Conservation (phyloP, 768 basidiomycete species). For the Podaxis carcinomalis region DNA sequence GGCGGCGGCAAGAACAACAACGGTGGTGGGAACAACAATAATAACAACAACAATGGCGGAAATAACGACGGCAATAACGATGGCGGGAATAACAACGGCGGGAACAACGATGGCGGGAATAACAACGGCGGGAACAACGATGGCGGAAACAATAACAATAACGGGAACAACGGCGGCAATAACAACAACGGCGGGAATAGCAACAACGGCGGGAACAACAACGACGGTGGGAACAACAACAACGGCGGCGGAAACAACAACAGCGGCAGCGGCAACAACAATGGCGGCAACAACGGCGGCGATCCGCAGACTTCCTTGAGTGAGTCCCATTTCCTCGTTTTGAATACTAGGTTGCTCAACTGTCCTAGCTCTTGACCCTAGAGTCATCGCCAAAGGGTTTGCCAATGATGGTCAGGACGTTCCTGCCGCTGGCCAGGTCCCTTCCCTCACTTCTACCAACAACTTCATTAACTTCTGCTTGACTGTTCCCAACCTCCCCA, state of each 20-base stretch:
- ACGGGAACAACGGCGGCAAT: constrained; percentile 5
- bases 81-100: not conserved
- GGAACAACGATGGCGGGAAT: constrained; percentile 15
- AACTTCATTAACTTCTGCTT: constrained; percentile 65
- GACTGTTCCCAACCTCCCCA: constrained; percentile 35
- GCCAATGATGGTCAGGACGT: constrained; percentile 39
- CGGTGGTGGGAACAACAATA: constrained; percentile 8
- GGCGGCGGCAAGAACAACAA: not conserved
- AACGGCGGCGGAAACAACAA: constrained; percentile 8
- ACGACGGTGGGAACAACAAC: not conserved
- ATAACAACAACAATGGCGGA: constrained; percentile 7
- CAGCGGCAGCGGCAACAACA: constrained; percentile 8
- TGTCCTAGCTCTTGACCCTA: constrained; percentile 33
- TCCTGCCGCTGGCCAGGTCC: constrained; percentile 40
- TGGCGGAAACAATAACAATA: not conserved
- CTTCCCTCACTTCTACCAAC: constrained; percentile 50
- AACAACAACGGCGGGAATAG: constrained; percentile 9
- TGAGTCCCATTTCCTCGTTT: constrained; percentile 14
- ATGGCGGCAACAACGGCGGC: constrained; percentile 10
- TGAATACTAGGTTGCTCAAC: not conserved
- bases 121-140: constrained; percentile 1
- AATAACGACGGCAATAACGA: not conserved
- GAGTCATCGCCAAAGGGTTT: constrained; percentile 36
- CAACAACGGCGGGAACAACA: constrained; percentile 16
- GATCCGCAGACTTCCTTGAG: constrained; percentile 37